Conservation (phyloP, 129 eudicot genomes). For the Dittrichia graveolens region DNA sequence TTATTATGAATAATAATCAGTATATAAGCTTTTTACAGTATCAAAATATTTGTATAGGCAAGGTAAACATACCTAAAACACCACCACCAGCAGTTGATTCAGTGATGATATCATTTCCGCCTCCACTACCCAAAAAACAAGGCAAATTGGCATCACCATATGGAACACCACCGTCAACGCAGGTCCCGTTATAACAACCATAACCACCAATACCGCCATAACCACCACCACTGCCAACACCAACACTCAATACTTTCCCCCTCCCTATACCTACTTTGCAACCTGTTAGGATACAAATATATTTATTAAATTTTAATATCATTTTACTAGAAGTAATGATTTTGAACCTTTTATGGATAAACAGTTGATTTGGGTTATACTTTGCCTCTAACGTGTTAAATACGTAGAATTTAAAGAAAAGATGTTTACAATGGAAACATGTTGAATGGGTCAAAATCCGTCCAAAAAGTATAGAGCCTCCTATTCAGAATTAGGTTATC, state of each 20-base stretch:
- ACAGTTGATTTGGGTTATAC: background rate
- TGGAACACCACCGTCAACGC: conserved; percentile 68
- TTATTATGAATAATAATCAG: conserved; percentile 9
- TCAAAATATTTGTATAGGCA: background rate
- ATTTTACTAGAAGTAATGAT: conserved; percentile 6
- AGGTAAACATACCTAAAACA: conserved; percentile 59
- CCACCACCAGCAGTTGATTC: conserved; percentile 94
- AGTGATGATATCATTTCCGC: conserved; percentile 67
- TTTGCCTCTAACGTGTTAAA: background rate
- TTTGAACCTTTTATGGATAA: conserved; percentile 3
- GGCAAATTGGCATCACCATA: conserved; percentile 84
- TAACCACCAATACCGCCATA: conserved; percentile 93
- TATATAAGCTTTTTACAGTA: background rate
- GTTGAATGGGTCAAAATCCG: background rate
- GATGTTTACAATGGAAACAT: background rate
- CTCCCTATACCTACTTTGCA: conserved; percentile 83
- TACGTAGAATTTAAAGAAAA: background rate
- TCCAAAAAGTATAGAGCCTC: background rate
- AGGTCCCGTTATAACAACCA: conserved; percentile 66
- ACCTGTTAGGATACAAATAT: conserved; percentile 49
- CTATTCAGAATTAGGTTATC: conserved; percentile 1
- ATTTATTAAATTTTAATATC: conserved; percentile 16
- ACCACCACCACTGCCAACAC: conserved; percentile 92
- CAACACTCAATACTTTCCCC: conserved; percentile 52
- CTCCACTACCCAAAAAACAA: conserved; percentile 97